These are phyloP conservation scores for Clavispora fructus DNA, from an alignment of 805 yeast genomes.

Conservation along the genomic window DNA sequence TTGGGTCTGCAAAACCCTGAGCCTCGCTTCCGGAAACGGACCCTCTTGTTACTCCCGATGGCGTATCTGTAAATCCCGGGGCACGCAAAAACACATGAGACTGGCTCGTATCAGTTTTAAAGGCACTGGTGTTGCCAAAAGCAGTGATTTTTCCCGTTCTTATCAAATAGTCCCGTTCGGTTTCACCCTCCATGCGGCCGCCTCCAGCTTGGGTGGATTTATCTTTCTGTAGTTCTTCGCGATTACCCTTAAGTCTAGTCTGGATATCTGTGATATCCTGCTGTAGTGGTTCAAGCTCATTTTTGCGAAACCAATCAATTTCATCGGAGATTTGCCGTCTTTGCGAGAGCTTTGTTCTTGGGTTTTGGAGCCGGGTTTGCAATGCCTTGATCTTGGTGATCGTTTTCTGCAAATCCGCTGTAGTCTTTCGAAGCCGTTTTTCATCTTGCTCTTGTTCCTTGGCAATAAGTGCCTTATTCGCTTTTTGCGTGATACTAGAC, in stretches of 20 bases:
- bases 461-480: slow-evolving; percentile 53
- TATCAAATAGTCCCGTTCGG: slow-evolving; percentile 72
- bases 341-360: slow-evolving; percentile 61
- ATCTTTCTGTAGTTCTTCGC: slow-evolving; percentile 12
- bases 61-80: slow-evolving; percentile 41
- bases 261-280: slow-evolving; percentile 57
- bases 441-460: slow-evolving; percentile 71
- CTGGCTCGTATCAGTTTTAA: slow-evolving; percentile 21
- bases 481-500: slow-evolving; percentile 60
- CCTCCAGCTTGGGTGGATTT: slow-evolving; percentile 5
- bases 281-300: slow-evolving; percentile 49
- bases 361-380: slow-evolving; percentile 42
- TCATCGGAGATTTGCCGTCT: slow-evolving; percentile 51
- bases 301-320: slow-evolving; percentile 42
- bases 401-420: slow-evolving; percentile 41
- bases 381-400: slow-evolving; percentile 42
- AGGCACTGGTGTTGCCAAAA: slow-evolving; percentile 67
- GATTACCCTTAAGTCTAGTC: slow-evolving; percentile 28
- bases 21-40: neutral
- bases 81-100: slow-evolving; percentile 43
- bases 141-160: slow-evolving; percentile 94
- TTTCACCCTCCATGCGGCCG: slow-evolving; percentile 62
- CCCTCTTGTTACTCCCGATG: neutral
- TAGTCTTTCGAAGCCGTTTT: slow-evolving; percentile 67
- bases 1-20: no score